Conservation (phyloP, 192 early-diverging fungal species). For the Jimgerdemannia lactiflua region DNA sequence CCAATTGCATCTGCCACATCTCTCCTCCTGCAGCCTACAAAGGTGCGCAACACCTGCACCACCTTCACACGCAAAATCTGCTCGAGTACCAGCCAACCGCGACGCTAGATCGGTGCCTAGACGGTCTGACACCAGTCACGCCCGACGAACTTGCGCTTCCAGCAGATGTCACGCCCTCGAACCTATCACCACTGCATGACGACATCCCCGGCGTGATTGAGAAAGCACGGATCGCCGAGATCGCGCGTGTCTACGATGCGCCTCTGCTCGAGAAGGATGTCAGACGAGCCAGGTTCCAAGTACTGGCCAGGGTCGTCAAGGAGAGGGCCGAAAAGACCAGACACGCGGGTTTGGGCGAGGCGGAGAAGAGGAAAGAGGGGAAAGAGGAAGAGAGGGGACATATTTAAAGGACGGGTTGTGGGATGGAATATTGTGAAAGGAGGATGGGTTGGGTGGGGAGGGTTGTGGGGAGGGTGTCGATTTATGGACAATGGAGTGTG, state of each 20-base stretch:
- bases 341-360: background rate
- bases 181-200: no score
- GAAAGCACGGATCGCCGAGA: no score
- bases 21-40: constrained; percentile 31
- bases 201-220: no score
- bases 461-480: no score
- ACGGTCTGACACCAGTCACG: constrained; percentile 29
- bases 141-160: constrained; percentile 33
- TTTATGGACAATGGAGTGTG: no score
- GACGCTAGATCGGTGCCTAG: constrained; percentile 24
- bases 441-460: no score
- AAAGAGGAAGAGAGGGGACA: background rate
- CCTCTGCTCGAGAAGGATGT: constrained; percentile 10
- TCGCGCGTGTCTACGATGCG: background rate
- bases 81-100: constrained; percentile 20
- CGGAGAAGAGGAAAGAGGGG: background rate
- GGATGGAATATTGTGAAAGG: no score
- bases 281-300: constrained; percentile 23
- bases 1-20: no score
- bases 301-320: constrained; percentile 28
- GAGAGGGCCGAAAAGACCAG: background rate
- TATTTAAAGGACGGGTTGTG: no score
- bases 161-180: constrained; percentile 8
- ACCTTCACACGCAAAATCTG: constrained; percentile 17
- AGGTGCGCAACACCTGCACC: constrained; percentile 42